Evolutionary conservation across 768 basidiomycete species (phyloP).

Genomic region (Suillus variegatus): DNA sequence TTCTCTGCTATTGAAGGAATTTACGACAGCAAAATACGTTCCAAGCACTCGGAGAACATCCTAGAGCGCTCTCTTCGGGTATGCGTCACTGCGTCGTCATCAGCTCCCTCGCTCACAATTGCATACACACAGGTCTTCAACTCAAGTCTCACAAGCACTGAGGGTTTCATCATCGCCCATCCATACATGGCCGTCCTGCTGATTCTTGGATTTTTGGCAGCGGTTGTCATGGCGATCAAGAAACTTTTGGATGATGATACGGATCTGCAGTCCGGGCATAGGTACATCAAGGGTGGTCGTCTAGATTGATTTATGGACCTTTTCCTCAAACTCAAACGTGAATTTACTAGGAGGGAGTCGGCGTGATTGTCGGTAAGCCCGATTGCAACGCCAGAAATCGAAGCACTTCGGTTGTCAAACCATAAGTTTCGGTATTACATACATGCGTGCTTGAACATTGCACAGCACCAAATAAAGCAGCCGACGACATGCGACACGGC

Average conservation of each 20-base stretch:
- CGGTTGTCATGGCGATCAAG: slow-evolving; percentile 15
- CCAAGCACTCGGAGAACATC: slow-evolving; percentile 69
- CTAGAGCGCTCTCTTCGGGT: slow-evolving; percentile 70
- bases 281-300: slow-evolving; percentile 20
- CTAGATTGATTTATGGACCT: slow-evolving; percentile 21
- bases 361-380: neutral
- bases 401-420: neutral
- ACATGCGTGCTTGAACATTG: neutral
- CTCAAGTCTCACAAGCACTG: slow-evolving; percentile 11
- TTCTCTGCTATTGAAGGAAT: slow-evolving; percentile 74
- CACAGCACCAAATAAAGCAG: neutral
- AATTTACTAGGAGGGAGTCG: neutral
- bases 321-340: neutral
- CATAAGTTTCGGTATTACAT: neutral
- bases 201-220: slow-evolving; percentile 14
- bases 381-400: neutral
- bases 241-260: slow-evolving; percentile 19
- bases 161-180: slow-evolving; percentile 18
- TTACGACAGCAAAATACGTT: slow-evolving; percentile 45
- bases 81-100: slow-evolving; percentile 18
- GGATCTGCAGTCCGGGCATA: slow-evolving; percentile 17
- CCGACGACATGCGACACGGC: neutral
- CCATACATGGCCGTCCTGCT: slow-evolving; percentile 19
- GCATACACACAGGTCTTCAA: slow-evolving; percentile 19
- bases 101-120: slow-evolving; percentile 6